Evolutionary conservation across 2,329 filamentous ascomycete species (phyloP).

Genomic region (Fusarium compactum): DNA sequence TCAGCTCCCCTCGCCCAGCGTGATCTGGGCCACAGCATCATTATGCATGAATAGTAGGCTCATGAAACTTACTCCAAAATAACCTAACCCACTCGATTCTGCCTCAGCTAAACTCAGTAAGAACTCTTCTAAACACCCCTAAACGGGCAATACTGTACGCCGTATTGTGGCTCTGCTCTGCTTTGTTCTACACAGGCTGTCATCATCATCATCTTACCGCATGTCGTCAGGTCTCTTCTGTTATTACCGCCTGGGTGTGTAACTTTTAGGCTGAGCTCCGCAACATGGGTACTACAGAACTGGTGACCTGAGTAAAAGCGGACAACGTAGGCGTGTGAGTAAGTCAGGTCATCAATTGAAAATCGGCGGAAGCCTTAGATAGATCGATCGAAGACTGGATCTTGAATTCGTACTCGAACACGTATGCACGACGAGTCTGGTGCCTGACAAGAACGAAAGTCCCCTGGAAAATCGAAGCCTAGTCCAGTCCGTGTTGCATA

Average conservation of each 20-base stretch:
- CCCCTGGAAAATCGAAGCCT: slow-evolving; percentile 35
- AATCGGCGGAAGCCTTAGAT: slow-evolving; percentile 11
- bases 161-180: slow-evolving; percentile 14
- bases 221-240: slow-evolving; percentile 33
- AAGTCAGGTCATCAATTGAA: slow-evolving; percentile 13
- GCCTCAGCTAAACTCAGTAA: slow-evolving; percentile 9
- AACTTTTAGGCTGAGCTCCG: slow-evolving; percentile 28
- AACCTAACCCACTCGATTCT: slow-evolving; percentile 30
- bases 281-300: slow-evolving; percentile 18
- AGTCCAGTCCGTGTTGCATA: slow-evolving; percentile 3
- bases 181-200: slow-evolving; percentile 1
- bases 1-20: background rate
- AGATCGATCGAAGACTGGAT: slow-evolving; percentile 7
- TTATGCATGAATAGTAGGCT: slow-evolving; percentile 19
- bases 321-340: slow-evolving; percentile 5
- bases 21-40: slow-evolving; percentile 21
- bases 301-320: slow-evolving; percentile 35
- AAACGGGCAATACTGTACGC: slow-evolving; percentile 1
- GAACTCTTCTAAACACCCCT: background rate
- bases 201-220: slow-evolving; percentile 13
- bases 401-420: slow-evolving; percentile 21
- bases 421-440: slow-evolving; percentile 30
- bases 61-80: slow-evolving; percentile 5
- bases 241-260: slow-evolving; percentile 26
- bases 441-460: slow-evolving; percentile 19